Evolutionary conservation across 164 flowering plant genomes (phyloP), one percentile per base, ranked within the genome.

Genomic region (Platanus orientalis): DNA sequence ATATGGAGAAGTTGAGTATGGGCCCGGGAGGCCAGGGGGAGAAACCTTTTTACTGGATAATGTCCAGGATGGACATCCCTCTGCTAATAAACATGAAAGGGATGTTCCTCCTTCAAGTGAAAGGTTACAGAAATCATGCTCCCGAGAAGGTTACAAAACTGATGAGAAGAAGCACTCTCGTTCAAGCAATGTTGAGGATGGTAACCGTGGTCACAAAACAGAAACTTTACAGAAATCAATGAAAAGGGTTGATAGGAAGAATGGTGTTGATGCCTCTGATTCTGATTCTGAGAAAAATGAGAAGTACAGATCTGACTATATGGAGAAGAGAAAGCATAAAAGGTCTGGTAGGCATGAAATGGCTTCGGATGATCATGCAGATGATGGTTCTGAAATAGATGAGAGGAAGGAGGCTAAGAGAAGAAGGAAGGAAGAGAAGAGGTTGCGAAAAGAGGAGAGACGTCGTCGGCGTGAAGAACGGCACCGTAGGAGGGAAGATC

Each of bases 261-360:
- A 73, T 60, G 62, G 28, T 51, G 50, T 27, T 59, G 71, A 57
- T 64, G 9, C 64, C 9, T 40, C 40, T 69, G 81, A 69, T 70
- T 87, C 84, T 36, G 79, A 69, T 30, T 82, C 78, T 27, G 84
- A 84, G 68, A 82, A 76, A 64, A 78, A 68, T 75, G 83, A 66
- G 19, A 74, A 77, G 72, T 61, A 54, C 36, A 72, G 61, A 60
- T n/a, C 44, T 53, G 76, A 75, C 62, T 65, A 49, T 12, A 65
- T 70, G 63, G 84, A 74, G 66, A 88, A 76, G 76, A 76, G 73
- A 69, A 75, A 75, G 62, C 60, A 54, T 26, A 68, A 65, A 54
- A 71, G 67, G 62, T 23, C 57, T 7, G 64, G 59, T n/a, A 68
- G 57, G 28, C 60, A 62, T 51, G 66, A 64, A 29, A 30, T 56